Conservation (phyloP, 2,329 filamentous ascomycete genomes). For the Mycosphaerella sp. region DNA sequence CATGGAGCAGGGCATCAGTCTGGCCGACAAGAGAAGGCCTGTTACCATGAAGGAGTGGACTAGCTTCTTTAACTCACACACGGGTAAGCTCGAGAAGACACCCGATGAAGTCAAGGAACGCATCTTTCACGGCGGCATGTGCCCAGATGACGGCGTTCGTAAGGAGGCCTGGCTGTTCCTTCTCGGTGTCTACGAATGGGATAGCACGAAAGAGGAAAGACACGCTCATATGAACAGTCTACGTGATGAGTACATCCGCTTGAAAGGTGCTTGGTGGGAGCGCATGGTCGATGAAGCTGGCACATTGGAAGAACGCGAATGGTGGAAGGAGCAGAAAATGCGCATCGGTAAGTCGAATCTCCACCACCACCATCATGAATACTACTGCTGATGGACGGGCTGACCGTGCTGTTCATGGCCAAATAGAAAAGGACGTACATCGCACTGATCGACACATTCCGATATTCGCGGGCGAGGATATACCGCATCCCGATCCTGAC, state of each 20-base stretch:
- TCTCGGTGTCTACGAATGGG: constrained; percentile 87
- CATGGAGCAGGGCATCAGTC: constrained; percentile 63
- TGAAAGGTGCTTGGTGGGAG: constrained; percentile 97
- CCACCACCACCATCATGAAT: constrained; percentile 13
- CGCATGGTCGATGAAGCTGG: constrained; percentile 75
- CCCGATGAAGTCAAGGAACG: constrained; percentile 92
- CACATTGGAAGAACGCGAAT: constrained; percentile 76
- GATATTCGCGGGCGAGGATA: constrained; percentile 95
- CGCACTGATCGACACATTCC: constrained; percentile 89
- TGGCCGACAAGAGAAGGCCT: constrained; percentile 69
- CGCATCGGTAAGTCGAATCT: constrained; percentile 68
- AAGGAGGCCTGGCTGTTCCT: constrained; percentile 97
- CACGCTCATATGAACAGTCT: constrained; percentile 76
- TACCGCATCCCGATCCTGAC: constrained; percentile 90
- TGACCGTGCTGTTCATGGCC: constrained; percentile 46
- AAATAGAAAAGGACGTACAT: constrained; percentile 92
- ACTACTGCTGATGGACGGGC: constrained; percentile 28
- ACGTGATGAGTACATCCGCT: constrained; percentile 84
- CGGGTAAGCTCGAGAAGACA: constrained; percentile 70
- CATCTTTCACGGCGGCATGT: constrained; percentile 90
- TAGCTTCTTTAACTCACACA: constrained; percentile 72
- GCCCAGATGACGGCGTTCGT: constrained; percentile 81
- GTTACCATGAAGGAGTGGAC: constrained; percentile 85
- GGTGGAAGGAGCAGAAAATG: constrained; percentile 91
- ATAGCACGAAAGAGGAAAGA: constrained; percentile 79